Conservation (phyloP, 345 rosid genomes). For the Carallia pectinifolia region DNA sequence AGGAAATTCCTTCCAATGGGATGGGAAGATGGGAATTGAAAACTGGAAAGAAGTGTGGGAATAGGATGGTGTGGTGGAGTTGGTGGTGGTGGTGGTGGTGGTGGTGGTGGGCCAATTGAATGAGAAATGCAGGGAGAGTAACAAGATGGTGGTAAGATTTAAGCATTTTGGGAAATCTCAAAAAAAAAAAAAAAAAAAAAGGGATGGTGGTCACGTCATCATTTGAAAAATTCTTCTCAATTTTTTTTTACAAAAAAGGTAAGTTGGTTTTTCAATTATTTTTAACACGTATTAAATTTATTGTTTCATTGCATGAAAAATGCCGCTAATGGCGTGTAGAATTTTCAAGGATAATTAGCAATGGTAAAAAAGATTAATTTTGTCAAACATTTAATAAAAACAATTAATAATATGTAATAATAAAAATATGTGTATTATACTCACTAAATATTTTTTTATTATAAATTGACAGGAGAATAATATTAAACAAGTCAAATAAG, state of each 20-base stretch:
- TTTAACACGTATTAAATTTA: no score
- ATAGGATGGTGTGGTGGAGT: constrained; percentile 1
- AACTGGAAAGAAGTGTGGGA: background rate
- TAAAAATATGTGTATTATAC: no score
- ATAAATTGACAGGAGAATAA: no score
- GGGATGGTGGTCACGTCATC: constrained; percentile 35
- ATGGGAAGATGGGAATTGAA: constrained; percentile 5
- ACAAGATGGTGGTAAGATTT: background rate
- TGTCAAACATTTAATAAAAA: no score
- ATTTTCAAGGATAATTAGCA: no score
- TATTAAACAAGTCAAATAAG: no score
- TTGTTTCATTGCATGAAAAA: no score
- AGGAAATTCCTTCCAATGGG: constrained; percentile 8
- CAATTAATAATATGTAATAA: no score
- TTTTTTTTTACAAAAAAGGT: background rate
- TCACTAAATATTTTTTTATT: no score
- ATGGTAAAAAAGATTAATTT: no score
- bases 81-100: constrained; percentile 12
- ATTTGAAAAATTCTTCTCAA: constrained; percentile 27
- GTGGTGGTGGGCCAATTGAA: constrained; percentile 18
- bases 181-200: background rate
- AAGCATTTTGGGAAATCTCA: background rate
- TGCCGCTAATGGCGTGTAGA: no score
- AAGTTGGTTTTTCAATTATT: no score
- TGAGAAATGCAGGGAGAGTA: background rate